Evolutionary conservation across 331 rosid genomes (phyloP).

Genomic region (Spiraea crenata): DNA sequence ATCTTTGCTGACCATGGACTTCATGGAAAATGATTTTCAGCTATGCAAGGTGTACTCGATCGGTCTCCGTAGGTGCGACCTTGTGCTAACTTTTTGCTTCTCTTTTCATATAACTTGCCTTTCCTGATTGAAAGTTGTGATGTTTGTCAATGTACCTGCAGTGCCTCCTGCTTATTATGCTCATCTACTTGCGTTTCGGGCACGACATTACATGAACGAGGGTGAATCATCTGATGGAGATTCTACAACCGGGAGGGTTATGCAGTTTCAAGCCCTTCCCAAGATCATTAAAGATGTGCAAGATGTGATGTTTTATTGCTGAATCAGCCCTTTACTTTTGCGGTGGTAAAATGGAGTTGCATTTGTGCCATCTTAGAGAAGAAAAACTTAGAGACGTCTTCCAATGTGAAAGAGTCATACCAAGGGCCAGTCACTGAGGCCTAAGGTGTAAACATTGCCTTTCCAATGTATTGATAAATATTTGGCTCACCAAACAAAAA

Average conservation of each 20-base stretch:
- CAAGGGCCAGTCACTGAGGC: too few relatives aligned
- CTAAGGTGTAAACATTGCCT: too few relatives aligned
- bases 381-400: too few relatives aligned
- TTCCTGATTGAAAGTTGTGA: neutral
- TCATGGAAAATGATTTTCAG: slow-evolving; percentile 27
- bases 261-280: slow-evolving; percentile 34
- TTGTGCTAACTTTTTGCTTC: neutral
- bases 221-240: slow-evolving; percentile 42
- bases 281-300: slow-evolving; percentile 42
- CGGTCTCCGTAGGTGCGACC: slow-evolving; percentile 66
- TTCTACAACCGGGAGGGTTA: slow-evolving; percentile 29
- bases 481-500: too few relatives aligned
- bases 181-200: slow-evolving; percentile 65
- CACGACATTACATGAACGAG: slow-evolving; percentile 53
- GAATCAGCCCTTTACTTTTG: neutral
- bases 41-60: slow-evolving; percentile 80
- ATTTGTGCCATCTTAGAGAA: neutral
- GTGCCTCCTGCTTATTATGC: slow-evolving; percentile 84
- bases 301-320: slow-evolving; percentile 73
- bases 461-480: too few relatives aligned
- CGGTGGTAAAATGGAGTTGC: neutral
- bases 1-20: neutral
- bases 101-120: neutral
- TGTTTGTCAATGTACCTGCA: slow-evolving; percentile 9
- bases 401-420: too few relatives aligned